Evolutionary conservation across 495 filamentous ascomycete species (phyloP), one percentile per base, ranked within the genome.

Genomic region (Xylaria acuta): DNA sequence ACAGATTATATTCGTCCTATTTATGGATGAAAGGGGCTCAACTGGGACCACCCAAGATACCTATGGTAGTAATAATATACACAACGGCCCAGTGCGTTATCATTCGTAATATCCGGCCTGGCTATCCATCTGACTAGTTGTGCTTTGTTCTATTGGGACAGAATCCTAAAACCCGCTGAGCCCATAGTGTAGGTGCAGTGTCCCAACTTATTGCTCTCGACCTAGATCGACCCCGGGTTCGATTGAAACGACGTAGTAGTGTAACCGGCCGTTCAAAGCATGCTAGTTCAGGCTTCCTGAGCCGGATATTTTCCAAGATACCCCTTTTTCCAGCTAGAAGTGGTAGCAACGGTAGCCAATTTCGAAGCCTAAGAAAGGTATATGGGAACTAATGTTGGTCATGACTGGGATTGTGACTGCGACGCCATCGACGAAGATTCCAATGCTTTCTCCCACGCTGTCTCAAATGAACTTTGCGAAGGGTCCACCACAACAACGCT

Each of bases 381-480:
- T 5, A 40, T 60, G 34, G n/a, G 7, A 58, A 22, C 1, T 38
- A 0, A n/a, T 9, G 18, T 63, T 18, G 16, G 18, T 51, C 27
- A 69, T 47, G 54, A 25, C 54, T 62, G 45, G 2, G 43, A 51
- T 32, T 53, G 58, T 38, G 53, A 60, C 22, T 69, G 53, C 25
- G 68, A 47, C 36, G 69, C 69, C 27, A 27, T 40, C 43, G 58
- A 54, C 7, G 68, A 70, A 51, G 56, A 51, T n/a, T 72, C 41
- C 22, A 73, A 70, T 9, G 90, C 90, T 74, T 86, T 87, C 60
- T 85, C 88, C 91, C 91, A 93, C n/a, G 89, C 89, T 63, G 80
- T 87, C 76, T 92, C 90, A 72, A 91, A 89, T 38, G 84, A 84
- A 51, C 80, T 81, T 63, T 84, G 80, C 45, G 80, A 74, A 14